Evolutionary conservation across 352 stramenopile genomes (phyloP).

Genomic region (Globisporangium mamillatum): DNA sequence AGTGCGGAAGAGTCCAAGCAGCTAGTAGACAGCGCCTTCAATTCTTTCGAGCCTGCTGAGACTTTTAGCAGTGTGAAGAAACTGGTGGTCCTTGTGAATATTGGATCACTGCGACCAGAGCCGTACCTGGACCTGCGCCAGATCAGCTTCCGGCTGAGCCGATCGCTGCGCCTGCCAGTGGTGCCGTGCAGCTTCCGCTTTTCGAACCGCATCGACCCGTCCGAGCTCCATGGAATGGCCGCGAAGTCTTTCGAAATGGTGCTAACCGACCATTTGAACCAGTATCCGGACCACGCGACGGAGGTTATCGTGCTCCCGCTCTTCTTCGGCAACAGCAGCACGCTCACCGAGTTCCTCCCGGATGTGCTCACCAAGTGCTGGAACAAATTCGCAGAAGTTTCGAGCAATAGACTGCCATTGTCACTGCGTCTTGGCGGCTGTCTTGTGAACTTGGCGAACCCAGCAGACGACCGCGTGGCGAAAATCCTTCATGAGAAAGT

Average conservation of each 20-base stretch:
- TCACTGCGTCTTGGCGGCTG: slow-evolving; percentile 44
- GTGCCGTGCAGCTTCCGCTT: slow-evolving; percentile 78
- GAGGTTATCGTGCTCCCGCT: slow-evolving; percentile 68
- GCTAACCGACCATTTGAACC: slow-evolving; percentile 40
- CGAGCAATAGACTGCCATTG: slow-evolving; percentile 13
- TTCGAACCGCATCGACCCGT: slow-evolving; percentile 61
- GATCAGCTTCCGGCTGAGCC: slow-evolving; percentile 64
- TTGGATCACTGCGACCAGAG: slow-evolving; percentile 67
- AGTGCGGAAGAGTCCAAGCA: not conserved
- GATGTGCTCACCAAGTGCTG: slow-evolving; percentile 51
- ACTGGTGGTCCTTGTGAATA: slow-evolving; percentile 67
- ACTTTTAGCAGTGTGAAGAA: not conserved
- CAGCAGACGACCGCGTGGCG: slow-evolving; percentile 54
- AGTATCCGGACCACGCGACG: slow-evolving; percentile 10
- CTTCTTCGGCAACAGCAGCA: slow-evolving; percentile 78
- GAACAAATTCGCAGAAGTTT: slow-evolving; percentile 3
- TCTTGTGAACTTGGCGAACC: slow-evolving; percentile 51
- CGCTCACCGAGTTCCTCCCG: slow-evolving; percentile 75
- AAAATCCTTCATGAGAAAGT: slow-evolving; percentile 62
- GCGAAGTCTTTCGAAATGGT: slow-evolving; percentile 71
- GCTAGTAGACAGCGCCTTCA: not conserved
- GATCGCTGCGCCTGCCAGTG: slow-evolving; percentile 45
- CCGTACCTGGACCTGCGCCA: slow-evolving; percentile 74
- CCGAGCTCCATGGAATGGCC: slow-evolving; percentile 55
- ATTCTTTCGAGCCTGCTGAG: slow-evolving; percentile 3